These are phyloP conservation scores for Ottelia alismoides DNA, from an alignment of 106 monocot genomes.

Conservation along the genomic window DNA sequence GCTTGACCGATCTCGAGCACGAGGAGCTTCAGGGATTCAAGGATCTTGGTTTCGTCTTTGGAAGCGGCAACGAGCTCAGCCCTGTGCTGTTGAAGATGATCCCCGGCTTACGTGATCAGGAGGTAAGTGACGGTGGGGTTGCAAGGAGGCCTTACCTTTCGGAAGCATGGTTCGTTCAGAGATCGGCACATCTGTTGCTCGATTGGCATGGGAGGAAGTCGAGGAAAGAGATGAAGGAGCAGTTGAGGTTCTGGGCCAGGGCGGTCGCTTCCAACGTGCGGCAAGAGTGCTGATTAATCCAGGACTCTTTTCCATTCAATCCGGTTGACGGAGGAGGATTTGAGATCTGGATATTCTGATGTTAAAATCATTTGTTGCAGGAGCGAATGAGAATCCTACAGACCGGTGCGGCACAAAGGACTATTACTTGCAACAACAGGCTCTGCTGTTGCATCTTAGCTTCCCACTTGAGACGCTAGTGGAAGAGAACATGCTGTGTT, in stretches of 20 bases:
- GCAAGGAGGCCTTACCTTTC: slow-evolving; percentile 31
- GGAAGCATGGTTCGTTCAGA: slow-evolving; percentile 24
- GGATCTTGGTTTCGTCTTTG: slow-evolving; percentile 57
- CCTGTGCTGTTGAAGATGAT: slow-evolving; percentile 16
- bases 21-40: slow-evolving; percentile 59
- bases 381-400: too few species aligned
- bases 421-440: too few species aligned
- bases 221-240: slow-evolving; percentile 40
- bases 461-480: too few species aligned
- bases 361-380: too few species aligned
- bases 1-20: slow-evolving; percentile 39
- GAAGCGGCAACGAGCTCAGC: slow-evolving; percentile 18
- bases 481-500: too few species aligned
- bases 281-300: too few species aligned
- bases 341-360: too few species aligned
- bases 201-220: slow-evolving; percentile 21
- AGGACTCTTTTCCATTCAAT: too few species aligned
- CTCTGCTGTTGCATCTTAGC: too few species aligned
- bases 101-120: slow-evolving; percentile 11
- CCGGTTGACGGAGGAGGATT: too few species aligned
- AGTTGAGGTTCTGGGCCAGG: slow-evolving; percentile 65
- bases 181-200: slow-evolving; percentile 15
- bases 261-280: slow-evolving; percentile 42
- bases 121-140: not conserved
- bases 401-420: too few species aligned